Evolutionary conservation across 441 rosid species (phyloP), one percentile per base, ranked within the genome.

Genomic region (Eutrema salsugineum): DNA sequence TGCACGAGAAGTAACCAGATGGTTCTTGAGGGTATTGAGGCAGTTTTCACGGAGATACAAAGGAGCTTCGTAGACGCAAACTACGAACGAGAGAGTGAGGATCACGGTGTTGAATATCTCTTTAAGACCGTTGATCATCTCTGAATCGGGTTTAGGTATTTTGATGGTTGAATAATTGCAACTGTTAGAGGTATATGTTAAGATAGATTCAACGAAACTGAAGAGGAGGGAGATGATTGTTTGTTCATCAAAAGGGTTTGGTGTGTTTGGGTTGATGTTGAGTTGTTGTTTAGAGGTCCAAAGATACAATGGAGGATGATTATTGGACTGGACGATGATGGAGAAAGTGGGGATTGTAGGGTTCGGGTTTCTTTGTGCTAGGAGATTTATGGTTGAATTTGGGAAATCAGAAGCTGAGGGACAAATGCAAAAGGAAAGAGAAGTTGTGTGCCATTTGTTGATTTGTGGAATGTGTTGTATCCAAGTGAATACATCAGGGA

Each of bases 51-150:
- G 83, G 40, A 93, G 82, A 70, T 83, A 85, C 0, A 77, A 56
- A 2, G 97, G 98, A 44, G 91, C 93, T 83, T 93, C 96, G 11
- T 91, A 91, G 80, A 88, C 80, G 72, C 91, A 89, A 5, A 91
- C 71, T 3, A 93, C 76, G 49, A 91, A 69, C 0, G 81, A 47
- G 9, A 93, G 86, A 28, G 94, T 83, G 68, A 85, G 79, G 28
- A 89, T 84, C 8, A 82, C 82, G 0, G 83, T 68, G 66, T 91
- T 87, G 78, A 93, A 86, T 28, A 88, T 67, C 63, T 80, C 91
- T 66, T 71, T 76, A 28, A 85, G 71, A 22, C 43, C n/a, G 43
- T 83, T 63, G 17, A 83, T 46, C 38, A 59, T 46, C 5, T 66
- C 70, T 12, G 67, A 72, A 27, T 63, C 65, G 1, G 82, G 77